A percentile compares a stretch with the other conserved stretches of the same genome.
These are phyloP conservation scores for Gossypium longicalyx DNA, from an alignment of 345 rosid species.

Conservation along the genomic window DNA sequence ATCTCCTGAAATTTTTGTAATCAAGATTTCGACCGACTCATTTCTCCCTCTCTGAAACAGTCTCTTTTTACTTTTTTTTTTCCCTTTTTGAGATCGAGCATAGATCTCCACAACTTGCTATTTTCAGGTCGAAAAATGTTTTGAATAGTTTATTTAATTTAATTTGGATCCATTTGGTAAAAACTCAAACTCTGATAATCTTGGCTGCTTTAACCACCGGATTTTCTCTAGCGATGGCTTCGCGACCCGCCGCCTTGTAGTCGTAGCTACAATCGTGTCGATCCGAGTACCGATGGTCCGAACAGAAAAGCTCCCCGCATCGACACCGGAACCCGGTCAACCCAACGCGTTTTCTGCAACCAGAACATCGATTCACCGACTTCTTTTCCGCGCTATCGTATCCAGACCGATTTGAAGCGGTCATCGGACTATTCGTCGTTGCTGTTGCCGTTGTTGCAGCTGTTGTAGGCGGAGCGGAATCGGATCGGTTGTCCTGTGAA, in stretches of 20 bases:
- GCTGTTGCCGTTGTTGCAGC: slow-evolving; percentile 8
- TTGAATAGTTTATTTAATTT: not conserved
- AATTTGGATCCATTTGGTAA: not conserved
- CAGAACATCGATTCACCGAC: slow-evolving; percentile 79
- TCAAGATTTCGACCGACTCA: not conserved
- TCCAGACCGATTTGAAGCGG: slow-evolving; percentile 23
- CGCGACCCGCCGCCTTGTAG: slow-evolving; percentile 85
- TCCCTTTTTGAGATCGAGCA: slow-evolving; percentile 1
- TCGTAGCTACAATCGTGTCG: slow-evolving; percentile 94
- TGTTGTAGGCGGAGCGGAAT: slow-evolving; percentile 18
- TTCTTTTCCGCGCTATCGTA: slow-evolving; percentile 36
- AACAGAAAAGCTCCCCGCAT: slow-evolving; percentile 88
- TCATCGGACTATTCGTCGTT: slow-evolving; percentile 11
- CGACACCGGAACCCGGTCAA: slow-evolving; percentile 97
- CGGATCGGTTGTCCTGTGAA: slow-evolving; percentile 23
- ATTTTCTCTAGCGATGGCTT: slow-evolving; percentile 86
- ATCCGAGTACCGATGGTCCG: slow-evolving; percentile 92
- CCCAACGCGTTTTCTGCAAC: slow-evolving; percentile 81
- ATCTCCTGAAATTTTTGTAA: slow-evolving; percentile 12
- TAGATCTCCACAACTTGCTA: slow-evolving; percentile 5
- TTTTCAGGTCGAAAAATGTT: not conserved
- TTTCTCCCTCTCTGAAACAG: not conserved
- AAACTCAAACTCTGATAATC: slow-evolving; percentile 70
- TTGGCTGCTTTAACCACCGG: slow-evolving; percentile 97
- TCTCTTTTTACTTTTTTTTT: too few species aligned